These are phyloP conservation scores for Hypoxylon subgilvum DNA, from an alignment of 495 filamentous ascomycete genomes.

Conservation along the genomic window DNA sequence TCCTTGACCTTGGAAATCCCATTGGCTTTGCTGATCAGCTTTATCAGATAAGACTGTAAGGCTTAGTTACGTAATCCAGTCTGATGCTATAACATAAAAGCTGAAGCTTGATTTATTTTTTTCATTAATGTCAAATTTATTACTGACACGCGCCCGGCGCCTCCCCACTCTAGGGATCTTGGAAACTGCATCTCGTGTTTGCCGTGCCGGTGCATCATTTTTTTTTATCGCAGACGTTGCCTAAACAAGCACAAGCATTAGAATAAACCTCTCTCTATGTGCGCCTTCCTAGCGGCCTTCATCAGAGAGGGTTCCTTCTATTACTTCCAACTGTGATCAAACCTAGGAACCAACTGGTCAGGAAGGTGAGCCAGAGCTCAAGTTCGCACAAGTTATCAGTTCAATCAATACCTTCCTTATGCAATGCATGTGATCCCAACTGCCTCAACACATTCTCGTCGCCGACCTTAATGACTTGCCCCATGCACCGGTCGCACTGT, in stretches of 20 bases:
- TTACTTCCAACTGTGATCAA: not conserved
- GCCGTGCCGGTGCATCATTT: not conserved
- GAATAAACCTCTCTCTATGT: not conserved
- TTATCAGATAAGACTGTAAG: no score
- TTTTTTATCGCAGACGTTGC: constrained; percentile 5
- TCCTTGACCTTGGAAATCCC: no score
- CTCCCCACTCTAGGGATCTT: constrained; percentile 16
- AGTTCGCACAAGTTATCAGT: constrained; percentile 18
- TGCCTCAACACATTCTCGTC: constrained; percentile 1
- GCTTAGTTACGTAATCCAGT: no score
- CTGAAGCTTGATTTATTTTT: no score
- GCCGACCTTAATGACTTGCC: constrained; percentile 5
- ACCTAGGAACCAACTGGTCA: not conserved
- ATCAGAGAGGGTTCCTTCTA: not conserved
- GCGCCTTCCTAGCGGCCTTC: not conserved
- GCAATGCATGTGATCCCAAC: constrained; percentile 27
- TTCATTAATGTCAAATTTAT: no score
- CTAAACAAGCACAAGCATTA: constrained; percentile 8
- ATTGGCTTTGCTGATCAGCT: no score
- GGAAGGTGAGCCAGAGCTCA: constrained; percentile 45
- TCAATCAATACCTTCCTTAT: constrained; percentile 1
- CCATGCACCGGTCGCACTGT: constrained; percentile 4
- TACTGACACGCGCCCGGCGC: not conserved
- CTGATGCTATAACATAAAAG: no score
- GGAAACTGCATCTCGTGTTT: constrained; percentile 14